These are phyloP conservation scores for Pyrrhoderma lamaoense DNA, from an alignment of 1,284 basidiomycete species.

Conservation along the genomic window DNA sequence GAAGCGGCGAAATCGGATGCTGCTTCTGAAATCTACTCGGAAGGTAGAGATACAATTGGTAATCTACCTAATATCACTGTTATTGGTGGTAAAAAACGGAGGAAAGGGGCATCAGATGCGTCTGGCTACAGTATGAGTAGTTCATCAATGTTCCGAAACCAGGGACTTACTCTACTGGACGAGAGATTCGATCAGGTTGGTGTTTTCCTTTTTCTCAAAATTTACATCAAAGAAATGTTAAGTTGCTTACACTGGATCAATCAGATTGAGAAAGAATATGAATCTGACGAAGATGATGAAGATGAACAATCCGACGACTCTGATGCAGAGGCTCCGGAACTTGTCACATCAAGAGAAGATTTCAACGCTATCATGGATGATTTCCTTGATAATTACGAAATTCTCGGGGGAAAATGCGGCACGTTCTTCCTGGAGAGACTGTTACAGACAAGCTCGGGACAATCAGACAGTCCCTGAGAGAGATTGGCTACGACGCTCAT, in stretches of 20 bases:
- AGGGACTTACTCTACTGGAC: conserved; percentile 83
- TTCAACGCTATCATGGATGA: conserved; percentile 91
- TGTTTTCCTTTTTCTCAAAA: conserved; percentile 5
- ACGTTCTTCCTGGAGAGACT: conserved; percentile 60
- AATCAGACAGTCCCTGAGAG: conserved; percentile 71
- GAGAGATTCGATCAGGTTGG: conserved; percentile 89
- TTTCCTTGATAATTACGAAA: conserved; percentile 89
- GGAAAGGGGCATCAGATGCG: conserved; percentile 74
- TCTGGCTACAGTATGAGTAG: conserved; percentile 96
- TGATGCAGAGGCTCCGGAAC: conserved; percentile 59
- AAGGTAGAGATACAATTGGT: conserved; percentile 77
- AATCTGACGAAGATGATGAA: conserved; percentile 49
- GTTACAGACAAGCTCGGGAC: conserved; percentile 74
- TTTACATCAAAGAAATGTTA: conserved; percentile 23
- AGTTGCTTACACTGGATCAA: conserved; percentile 25
- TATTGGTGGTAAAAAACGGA: conserved; percentile 67
- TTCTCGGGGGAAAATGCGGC: conserved; percentile 87
- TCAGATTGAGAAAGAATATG: conserved; percentile 78
- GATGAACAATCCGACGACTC: conserved; percentile 43
- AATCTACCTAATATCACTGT: conserved; percentile 66
- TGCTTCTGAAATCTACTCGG: conserved; percentile 48
- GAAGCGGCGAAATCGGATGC: conserved; percentile 35
- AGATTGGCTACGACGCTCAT: conserved; percentile 41
- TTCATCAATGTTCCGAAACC: conserved; percentile 91
- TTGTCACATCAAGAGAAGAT: conserved; percentile 78